These are phyloP conservation scores for Camellia granthamiana DNA, from an alignment of 148 eudicot species.

Conservation along the genomic window DNA sequence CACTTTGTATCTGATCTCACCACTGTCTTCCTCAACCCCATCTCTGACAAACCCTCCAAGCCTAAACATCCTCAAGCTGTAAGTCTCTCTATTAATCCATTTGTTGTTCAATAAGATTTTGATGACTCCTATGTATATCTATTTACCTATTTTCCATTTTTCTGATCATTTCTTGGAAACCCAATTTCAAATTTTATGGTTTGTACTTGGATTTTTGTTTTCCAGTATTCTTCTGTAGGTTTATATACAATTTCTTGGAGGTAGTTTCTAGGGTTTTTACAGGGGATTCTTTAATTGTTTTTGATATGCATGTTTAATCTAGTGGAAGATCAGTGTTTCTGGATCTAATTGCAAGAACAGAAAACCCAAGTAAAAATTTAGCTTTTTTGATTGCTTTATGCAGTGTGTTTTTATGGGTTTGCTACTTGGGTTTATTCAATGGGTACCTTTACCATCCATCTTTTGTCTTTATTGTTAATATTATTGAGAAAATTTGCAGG, in stretches of 20 bases:
- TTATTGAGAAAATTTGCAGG: not conserved
- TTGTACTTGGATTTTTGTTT: not conserved
- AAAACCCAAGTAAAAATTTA: too few relatives aligned
- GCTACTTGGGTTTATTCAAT: not conserved
- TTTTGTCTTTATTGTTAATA: not conserved
- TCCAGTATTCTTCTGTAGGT: not conserved
- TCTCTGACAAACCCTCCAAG: slow-evolving; percentile 70
- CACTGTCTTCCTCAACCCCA: slow-evolving; percentile 78
- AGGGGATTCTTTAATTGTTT: not conserved
- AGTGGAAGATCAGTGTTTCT: not conserved
- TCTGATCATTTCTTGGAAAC: not conserved
- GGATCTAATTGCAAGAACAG: too few relatives aligned
- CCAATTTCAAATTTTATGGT: not conserved
- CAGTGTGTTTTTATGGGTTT: not conserved
- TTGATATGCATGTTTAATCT: not conserved
- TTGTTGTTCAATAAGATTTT: not conserved
- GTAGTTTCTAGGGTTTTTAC: slow-evolving; percentile 2
- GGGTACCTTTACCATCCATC: not conserved
- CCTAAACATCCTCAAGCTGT: slow-evolving; percentile 26
- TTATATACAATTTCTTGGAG: not conserved
- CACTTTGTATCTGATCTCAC: slow-evolving; percentile 75
- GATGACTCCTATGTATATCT: not conserved
- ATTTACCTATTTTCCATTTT: not conserved
- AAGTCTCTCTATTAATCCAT: not conserved
- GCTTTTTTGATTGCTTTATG: not conserved